Percentiles rank a stretch among this genome's conserved stretches.
Conservation (phyloP, 768 basidiomycete species). For the Lactarius akahatsu region DNA sequence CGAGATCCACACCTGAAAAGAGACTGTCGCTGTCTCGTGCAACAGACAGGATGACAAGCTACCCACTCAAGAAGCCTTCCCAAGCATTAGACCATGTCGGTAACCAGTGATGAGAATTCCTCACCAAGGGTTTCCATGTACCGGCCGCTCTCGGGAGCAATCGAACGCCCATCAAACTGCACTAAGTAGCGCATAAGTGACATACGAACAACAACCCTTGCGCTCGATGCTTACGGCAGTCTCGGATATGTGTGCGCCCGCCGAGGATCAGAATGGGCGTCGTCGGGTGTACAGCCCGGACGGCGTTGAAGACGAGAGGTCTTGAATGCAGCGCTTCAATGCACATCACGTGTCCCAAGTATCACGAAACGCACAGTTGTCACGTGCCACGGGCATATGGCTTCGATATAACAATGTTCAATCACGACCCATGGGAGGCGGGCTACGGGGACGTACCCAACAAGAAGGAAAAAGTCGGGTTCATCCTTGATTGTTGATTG, state of each 20-base stretch:
- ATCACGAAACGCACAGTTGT: constrained; percentile 52
- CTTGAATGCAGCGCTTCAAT: constrained; percentile 41
- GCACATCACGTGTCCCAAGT: neutral
- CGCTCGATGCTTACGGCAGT: constrained; percentile 63
- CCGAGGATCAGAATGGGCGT: constrained; percentile 86
- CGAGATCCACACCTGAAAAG: constrained; percentile 49
- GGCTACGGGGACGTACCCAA: constrained; percentile 47
- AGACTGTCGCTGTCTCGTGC: constrained; percentile 1
- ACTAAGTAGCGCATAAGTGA: constrained; percentile 36
- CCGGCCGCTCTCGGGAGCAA: constrained; percentile 80
- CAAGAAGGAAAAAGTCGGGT: constrained; percentile 80
- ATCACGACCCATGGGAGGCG: neutral
- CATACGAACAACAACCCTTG: neutral
- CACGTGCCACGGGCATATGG: constrained; percentile 77
- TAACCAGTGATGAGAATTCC: constrained; percentile 26
- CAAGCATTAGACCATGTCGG: neutral
- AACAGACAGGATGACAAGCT: too few relatives aligned
- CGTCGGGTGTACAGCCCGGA: constrained; percentile 68
- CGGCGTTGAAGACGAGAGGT: constrained; percentile 68
- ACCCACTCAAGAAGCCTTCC: constrained; percentile 62
- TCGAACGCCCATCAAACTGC: constrained; percentile 71
- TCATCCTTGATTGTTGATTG: constrained; percentile 64
- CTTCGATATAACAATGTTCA: constrained; percentile 37
- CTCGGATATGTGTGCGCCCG: constrained; percentile 77
- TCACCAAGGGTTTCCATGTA: constrained; percentile 92